A percentile compares a stretch with the other conserved stretches of the same genome.
Conservation (phyloP, 164 flowering plant species). For the Kalanchoe fedtschenkoi region DNA sequence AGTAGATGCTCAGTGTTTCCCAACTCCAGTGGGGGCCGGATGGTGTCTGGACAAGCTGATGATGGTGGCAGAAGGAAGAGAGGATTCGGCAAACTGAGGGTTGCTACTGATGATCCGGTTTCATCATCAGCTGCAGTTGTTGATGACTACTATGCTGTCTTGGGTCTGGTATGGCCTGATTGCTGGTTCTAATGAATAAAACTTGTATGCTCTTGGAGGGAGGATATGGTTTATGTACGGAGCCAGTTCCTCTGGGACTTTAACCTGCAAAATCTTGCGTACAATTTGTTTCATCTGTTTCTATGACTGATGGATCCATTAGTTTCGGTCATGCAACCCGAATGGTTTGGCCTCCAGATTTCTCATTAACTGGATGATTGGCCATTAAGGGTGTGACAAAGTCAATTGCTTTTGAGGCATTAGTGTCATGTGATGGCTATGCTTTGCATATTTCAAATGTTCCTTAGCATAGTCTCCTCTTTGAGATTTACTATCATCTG, state of each 20-base stretch:
- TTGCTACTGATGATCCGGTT: constrained; percentile 26
- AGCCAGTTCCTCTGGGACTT: no score
- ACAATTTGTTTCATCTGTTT: neutral
- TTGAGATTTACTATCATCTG: no score
- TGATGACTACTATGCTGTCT: constrained; percentile 72
- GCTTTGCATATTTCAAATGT: no score
- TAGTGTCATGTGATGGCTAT: no score
- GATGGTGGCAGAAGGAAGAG: constrained; percentile 19
- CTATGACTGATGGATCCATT: neutral
- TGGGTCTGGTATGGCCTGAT: constrained; percentile 55
- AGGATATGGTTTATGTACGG: neutral
- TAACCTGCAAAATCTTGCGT: no score
- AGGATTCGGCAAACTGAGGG: constrained; percentile 28
- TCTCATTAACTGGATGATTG: no score
- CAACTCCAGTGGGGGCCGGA: neutral
- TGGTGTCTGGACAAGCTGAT: constrained; percentile 9
- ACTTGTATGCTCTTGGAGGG: neutral
- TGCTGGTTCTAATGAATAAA: neutral
- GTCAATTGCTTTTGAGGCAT: no score
- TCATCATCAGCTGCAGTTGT: constrained; percentile 25
- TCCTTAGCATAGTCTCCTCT: no score
- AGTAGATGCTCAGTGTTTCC: neutral
- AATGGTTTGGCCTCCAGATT: no score
- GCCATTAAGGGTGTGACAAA: no score
- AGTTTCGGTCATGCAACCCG: neutral